Evolutionary conservation across 2,329 filamentous ascomycete genomes (phyloP).

Genomic region (Trichoderma sp.): DNA sequence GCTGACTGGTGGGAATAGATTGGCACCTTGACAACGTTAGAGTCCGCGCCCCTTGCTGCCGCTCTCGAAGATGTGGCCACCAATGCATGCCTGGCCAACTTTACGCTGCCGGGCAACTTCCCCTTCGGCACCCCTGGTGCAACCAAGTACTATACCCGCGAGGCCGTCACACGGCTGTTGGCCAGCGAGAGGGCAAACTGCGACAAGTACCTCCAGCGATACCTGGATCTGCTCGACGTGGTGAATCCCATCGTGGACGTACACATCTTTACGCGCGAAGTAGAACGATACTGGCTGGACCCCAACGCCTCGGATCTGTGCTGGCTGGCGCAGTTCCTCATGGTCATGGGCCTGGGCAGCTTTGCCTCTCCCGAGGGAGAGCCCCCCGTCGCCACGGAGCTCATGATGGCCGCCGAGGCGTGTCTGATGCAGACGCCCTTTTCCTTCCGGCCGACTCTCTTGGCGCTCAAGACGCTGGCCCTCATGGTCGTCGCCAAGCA

Average conservation of each 20-base stretch:
- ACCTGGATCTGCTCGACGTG: constrained; percentile 40
- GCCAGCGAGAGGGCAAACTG: constrained; percentile 36
- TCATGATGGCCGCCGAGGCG: constrained; percentile 44
- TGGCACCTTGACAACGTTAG: constrained; percentile 34
- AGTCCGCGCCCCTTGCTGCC: constrained; percentile 36
- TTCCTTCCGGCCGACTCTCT: constrained; percentile 43
- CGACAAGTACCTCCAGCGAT: constrained; percentile 37
- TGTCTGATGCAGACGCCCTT: constrained; percentile 45
- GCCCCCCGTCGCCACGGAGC: constrained; percentile 39
- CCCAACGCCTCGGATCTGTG: constrained; percentile 37
- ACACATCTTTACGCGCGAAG: constrained; percentile 36
- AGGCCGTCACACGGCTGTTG: constrained; percentile 39
- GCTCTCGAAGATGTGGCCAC: constrained; percentile 41
- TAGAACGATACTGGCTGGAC: constrained; percentile 41
- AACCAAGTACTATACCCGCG: constrained; percentile 39
- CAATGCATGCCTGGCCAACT: constrained; percentile 43
- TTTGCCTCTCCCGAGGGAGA: constrained; percentile 40
- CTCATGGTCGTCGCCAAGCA: constrained; percentile 44
- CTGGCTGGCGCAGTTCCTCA: constrained; percentile 42
- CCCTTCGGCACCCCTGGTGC: constrained; percentile 44
- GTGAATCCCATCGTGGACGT: constrained; percentile 43
- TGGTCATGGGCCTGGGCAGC: constrained; percentile 42
- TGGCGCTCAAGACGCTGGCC: constrained; percentile 38
- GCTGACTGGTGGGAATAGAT: constrained; percentile 33
- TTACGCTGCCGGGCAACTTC: constrained; percentile 43